These are phyloP conservation scores for Leccinum pellstonianum DNA, from an alignment of 768 basidiomycete genomes.

Conservation along the genomic window DNA sequence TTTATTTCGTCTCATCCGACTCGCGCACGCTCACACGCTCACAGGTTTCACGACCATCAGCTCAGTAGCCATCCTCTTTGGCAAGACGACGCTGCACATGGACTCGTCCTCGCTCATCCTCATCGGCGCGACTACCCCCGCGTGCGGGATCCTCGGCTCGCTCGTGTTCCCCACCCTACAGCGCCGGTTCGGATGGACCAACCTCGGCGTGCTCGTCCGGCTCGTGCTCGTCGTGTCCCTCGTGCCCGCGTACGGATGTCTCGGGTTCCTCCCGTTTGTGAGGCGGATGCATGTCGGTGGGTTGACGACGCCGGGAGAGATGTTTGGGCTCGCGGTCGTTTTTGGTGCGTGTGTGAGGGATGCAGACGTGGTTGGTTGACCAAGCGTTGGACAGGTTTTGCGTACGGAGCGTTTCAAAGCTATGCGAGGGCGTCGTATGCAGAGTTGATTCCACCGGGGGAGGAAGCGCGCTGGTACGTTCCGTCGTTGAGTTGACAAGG, in stretches of 20 bases:
- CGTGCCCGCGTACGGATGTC: conserved; percentile 78
- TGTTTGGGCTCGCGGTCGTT: conserved; percentile 79
- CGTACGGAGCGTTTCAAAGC: conserved; percentile 90
- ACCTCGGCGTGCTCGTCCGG: conserved; percentile 60
- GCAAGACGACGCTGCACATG: conserved; percentile 86
- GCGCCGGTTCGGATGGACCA: conserved; percentile 59
- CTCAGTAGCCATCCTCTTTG: conserved; percentile 88
- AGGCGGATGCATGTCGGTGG: conserved; percentile 59
- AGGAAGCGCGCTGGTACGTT: conserved; percentile 84
- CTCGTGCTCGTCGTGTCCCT: conserved; percentile 65
- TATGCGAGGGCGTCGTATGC: conserved; percentile 87
- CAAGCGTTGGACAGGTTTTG: conserved; percentile 42
- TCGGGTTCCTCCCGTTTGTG: conserved; percentile 68
- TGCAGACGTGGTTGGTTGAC: background rate
- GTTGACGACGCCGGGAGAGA: conserved; percentile 75
- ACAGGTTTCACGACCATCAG: conserved; percentile 90
- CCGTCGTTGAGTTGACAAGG: background rate
- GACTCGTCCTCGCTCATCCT: conserved; percentile 71
- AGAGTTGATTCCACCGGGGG: conserved; percentile 80
- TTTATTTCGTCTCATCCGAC: background rate
- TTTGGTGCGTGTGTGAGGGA: conserved; percentile 54
- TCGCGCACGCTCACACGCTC: background rate
- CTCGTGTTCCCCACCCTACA: conserved; percentile 80
- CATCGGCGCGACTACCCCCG: conserved; percentile 76
- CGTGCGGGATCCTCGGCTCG: conserved; percentile 79